Percentiles rank a stretch among this genome's conserved stretches.
Evolutionary conservation across 2,329 filamentous ascomycete genomes (phyloP).

Genomic region (Venturia asperata): DNA sequence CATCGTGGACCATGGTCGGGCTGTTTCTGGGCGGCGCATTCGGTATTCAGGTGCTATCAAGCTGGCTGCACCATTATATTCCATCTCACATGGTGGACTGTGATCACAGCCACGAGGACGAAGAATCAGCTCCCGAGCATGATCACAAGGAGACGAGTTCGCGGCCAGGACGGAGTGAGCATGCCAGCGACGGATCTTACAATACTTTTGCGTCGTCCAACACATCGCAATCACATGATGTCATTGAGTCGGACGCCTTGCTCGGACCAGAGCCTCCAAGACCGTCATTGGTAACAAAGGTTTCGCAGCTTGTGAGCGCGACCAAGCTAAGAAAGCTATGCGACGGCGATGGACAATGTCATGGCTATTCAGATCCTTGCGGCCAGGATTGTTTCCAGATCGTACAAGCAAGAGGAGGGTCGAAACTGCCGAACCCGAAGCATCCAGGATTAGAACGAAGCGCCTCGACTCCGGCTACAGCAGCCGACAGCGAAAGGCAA

Average conservation of each 20-base stretch:
- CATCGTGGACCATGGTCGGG: slow-evolving; percentile 61
- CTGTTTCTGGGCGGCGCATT: slow-evolving; percentile 67
- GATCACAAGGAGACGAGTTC: slow-evolving; percentile 24
- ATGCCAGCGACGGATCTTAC: slow-evolving; percentile 4
- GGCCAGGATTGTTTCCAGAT: slow-evolving; percentile 54
- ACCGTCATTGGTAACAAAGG: slow-evolving; percentile 36
- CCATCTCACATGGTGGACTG: slow-evolving; percentile 77
- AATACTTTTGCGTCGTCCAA: not conserved
- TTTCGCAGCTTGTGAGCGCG: slow-evolving; percentile 43
- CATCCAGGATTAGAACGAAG: slow-evolving; percentile 12
- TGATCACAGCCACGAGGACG: slow-evolving; percentile 63
- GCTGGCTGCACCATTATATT: slow-evolving; percentile 64
- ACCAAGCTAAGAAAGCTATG: slow-evolving; percentile 43
- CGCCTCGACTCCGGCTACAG: not conserved
- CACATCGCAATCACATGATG: not conserved
- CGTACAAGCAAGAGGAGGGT: slow-evolving; percentile 23
- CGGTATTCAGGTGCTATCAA: slow-evolving; percentile 67
- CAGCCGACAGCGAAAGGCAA: not conserved
- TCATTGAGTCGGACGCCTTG: not conserved
- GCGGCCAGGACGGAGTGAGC: not conserved
- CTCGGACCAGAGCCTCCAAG: slow-evolving; percentile 21
- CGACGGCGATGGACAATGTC: slow-evolving; percentile 53
- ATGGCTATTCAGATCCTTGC: slow-evolving; percentile 55
- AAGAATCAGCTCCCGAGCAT: slow-evolving; percentile 31
- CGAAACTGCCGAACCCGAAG: not conserved